Base-by-base conservation (phyloP, 768 basidiomycete species). In the Russula earlei region DNA sequence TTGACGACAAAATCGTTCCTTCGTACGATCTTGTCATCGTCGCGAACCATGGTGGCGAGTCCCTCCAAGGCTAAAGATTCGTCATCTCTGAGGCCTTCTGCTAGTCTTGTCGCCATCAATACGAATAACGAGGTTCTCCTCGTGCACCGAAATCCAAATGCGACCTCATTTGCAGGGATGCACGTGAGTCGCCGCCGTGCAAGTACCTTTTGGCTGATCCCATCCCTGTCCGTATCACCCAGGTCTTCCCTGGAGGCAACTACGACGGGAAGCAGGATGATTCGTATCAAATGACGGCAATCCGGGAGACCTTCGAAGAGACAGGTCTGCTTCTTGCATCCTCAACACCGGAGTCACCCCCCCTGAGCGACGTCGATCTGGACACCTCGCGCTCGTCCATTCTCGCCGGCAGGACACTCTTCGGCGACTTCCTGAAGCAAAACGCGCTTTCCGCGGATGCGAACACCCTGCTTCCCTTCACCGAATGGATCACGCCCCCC, bases 241-340 rank as follows among this genome's bases (percentile, higher is more conserved):
- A 88, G 86, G 86, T 87, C 27, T 89, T 87, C 63, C 86, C 86
- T 7, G 86, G 86, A 14, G 86, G 86, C 17, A 85, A 85, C 66
- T 75, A 72, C 40, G 85, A 87, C 70, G 59, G 72, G 46, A 68
- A 71, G 52, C 83, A 87, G 60, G 85, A 87, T 61, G 64, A 65
- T 6, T 79, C 79, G 10, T 65, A 84, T 19, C 67, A 67, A 31
- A 73, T 82, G 55, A 87, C 84, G 14, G 86, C 84, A 4, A 81
- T 87, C 42, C 75, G 86, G 17, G 85, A 89, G 69, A 83, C 85
- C 0, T 87, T 89, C 55, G 86, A 89, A 64, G 86, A 89, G 65
- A 76, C 84, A 3, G 86, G 85, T 2, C 67, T 87, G 27, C 67
- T 87, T 14, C 67, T 87, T 14, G 83, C 82, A 11, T 78, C 79